phyloP scores from a whole-genome alignment of 225 moss, liverwort and hornwort species.

The Marchantia paleacea region DNA sequence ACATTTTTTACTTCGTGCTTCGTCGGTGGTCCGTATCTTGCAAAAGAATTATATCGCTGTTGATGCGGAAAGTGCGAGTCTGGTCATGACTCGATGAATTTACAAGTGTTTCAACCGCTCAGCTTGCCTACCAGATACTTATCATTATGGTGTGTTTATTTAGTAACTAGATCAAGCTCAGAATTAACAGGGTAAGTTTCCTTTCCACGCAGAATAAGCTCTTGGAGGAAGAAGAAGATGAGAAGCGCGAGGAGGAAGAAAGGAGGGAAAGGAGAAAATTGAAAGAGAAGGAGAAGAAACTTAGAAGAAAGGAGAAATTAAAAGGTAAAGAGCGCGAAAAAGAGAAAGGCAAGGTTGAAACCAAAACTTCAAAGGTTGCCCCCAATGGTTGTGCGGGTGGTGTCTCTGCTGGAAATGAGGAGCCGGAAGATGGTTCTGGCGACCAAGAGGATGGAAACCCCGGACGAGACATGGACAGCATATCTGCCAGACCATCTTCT shows the following conservation, averaged over 20 bases:
- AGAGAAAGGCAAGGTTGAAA: slow-evolving; percentile 45
- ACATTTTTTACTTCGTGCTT: no score
- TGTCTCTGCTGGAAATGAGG: slow-evolving; percentile 48
- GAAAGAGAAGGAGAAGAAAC: slow-evolving; percentile 96
- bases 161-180: background rate
- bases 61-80: background rate
- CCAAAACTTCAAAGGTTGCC: slow-evolving; percentile 31
- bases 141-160: background rate
- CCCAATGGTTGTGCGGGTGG: slow-evolving; percentile 38
- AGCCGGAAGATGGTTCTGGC: slow-evolving; percentile 57
- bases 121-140: no score
- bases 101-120: no score
- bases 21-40: background rate
- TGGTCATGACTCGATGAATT: no score
- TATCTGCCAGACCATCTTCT: slow-evolving; percentile 87
- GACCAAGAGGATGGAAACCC: slow-evolving; percentile 74
- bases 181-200: background rate
- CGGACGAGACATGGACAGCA: slow-evolving; percentile 72
- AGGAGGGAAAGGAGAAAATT: slow-evolving; percentile 88
- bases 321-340: slow-evolving; percentile 88
- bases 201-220: slow-evolving; percentile 76
- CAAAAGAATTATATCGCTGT: background rate
- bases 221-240: slow-evolving; percentile 97
- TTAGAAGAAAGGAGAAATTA: slow-evolving; percentile 92
- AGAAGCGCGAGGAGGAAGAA: slow-evolving; percentile 99